Conservation (phyloP, 352 stramenopile genomes). For the Globisporangium nodosum region DNA sequence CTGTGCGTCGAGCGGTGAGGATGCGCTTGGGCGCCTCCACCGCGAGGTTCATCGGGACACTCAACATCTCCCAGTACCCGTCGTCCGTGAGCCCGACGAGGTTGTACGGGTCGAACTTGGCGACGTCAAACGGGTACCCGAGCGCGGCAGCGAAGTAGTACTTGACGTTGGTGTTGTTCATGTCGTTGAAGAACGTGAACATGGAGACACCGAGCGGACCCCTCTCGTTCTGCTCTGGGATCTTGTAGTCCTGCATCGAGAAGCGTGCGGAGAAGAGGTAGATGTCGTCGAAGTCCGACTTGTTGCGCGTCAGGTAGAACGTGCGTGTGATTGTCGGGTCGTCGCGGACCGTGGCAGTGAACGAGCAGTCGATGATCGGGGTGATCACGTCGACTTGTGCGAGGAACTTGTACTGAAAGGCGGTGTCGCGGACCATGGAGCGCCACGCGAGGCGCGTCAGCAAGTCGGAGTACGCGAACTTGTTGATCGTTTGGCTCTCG, state of each 20-base stretch:
- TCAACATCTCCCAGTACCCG: background rate
- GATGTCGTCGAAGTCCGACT: background rate
- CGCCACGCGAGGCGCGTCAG: background rate
- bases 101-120: background rate
- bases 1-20: background rate
- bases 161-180: background rate
- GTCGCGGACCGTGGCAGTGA: background rate
- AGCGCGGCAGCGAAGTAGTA: conserved; percentile 2
- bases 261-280: conserved; percentile 1
- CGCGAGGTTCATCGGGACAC: background rate
- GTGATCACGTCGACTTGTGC: background rate
- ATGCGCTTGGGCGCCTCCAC: background rate
- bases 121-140: conserved; percentile 1
- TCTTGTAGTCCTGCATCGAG: conserved; percentile 3
- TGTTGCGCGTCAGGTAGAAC: conserved; percentile 5
- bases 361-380: conserved; percentile 1
- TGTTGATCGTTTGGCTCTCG: conserved; percentile 1
- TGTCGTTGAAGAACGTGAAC: conserved; percentile 5
- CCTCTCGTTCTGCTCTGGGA: background rate
- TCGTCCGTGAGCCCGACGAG: background rate
- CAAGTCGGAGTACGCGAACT: background rate
- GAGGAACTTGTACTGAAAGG: background rate
- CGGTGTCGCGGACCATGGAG: conserved; percentile 1
- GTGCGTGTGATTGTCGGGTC: background rate
- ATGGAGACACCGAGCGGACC: conserved; percentile 2